Evolutionary conservation across 441 rosid species (phyloP), one percentile per base, ranked within the genome.

Genomic region (Corymbia citriodora): DNA sequence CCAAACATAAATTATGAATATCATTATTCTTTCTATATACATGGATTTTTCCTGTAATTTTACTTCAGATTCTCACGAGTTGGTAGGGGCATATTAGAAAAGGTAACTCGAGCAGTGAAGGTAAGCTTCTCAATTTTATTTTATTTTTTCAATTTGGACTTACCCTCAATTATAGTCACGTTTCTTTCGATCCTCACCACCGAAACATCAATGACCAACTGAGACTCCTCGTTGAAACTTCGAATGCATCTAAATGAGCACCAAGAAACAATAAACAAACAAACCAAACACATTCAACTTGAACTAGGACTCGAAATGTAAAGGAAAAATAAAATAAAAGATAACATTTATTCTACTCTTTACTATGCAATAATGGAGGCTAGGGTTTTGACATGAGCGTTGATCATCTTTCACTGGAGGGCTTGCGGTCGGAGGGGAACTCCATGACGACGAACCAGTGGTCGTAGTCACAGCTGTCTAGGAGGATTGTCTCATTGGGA

Each of bases 101-200:
- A 57, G 63, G 29, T 23, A 57, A 57, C 29, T 57, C 25, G 63
- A 57, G 63, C 63, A 57, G 6, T 57, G 63, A 57, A 57, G 63
- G 13, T 29, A 57, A 57, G 63, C 63, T 57, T 57, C 63, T 57
- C 63, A 10, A 57, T 57, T 57, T 57, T 57, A 33, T 33, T 33
- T 33, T 33, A 33, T 33, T 33, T 33, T 68, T 68, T 70, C 14
- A 95, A 90, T 91, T 93, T 96, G 93, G 95, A 96, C 54, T 93
- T 96, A 74, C 94, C 87, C 10, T 91, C 90, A 87, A 96, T 94
- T 50, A 96, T 93, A 8, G 95, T 95, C 90, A 96, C 72, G 88
- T 95, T 96, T 90, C 95, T 96, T 90, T 96, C 97, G 87, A 95
- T 96, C 92, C 96, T 94, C 90, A 95, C 95, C 40, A 95, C 90